Base-by-base conservation (phyloP, 306 rosid genomes). In the Prinsepia uniflora region DNA sequence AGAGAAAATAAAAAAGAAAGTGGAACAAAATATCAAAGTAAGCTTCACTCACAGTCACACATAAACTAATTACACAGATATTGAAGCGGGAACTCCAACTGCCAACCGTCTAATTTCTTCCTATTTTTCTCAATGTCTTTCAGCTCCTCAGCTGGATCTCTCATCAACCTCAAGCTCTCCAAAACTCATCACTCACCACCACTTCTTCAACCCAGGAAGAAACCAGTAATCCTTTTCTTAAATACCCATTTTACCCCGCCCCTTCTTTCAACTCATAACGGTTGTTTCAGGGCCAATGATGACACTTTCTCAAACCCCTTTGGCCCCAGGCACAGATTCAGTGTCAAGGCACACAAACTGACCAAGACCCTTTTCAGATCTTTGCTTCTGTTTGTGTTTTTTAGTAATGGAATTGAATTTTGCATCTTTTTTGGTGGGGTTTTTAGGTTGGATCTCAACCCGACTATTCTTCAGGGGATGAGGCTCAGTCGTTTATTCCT, bases 361-460 rank as follows among this genome's bases (percentile, higher is more conserved):
- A 17, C 10, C 62, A 19, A 18, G 36, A 18, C 58, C 80, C 80
- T 43, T 78, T 34, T 74, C 44, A 56, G 50, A 66, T 72, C 83
- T 56, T 78, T 44, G 55, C 54, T 61, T 80, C 75, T 81, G 63
- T 79, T 55, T 65, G 9, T 18, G 20, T 19, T 54, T 70, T 49
- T 67, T 71, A 62, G 43, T 12, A 15, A 10, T 67, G 47, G 20
- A 63, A n/a, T 39, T 59, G 6, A 30, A 44, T 8, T n/a, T 61
- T 34, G 54, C 12, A 17, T 66, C 71, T 55, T 67, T 68, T 67
- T 42, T 52, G 44, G 12, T 75, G 70, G 77, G 67, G 63, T 78
- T 68, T 69, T 81, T 76, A 90, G 98, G 91, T 81, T 78, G 85
- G 82, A 68, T 89, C 84, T 39, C 87, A 76, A 58, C 85, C 71